Evolutionary conservation across 768 basidiomycete genomes (phyloP).

Genomic region (Tricholoma sp.): DNA sequence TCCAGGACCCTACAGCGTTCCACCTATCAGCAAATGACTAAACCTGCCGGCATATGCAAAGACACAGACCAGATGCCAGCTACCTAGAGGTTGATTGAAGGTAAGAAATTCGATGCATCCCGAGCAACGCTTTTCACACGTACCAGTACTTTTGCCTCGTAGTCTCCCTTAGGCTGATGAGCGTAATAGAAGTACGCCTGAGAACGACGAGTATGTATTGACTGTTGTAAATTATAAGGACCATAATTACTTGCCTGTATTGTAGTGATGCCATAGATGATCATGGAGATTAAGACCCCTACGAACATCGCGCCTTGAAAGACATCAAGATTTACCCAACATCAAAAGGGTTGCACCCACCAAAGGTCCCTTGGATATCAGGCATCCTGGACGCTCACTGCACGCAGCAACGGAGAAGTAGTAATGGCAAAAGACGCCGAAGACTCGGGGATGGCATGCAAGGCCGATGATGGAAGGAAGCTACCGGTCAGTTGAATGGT

Average conservation of each 20-base stretch:
- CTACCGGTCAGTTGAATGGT: too few species aligned
- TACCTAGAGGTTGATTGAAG: background rate
- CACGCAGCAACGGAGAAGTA: background rate
- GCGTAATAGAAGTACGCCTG: constrained; percentile 40
- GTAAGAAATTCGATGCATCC: background rate
- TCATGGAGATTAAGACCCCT: constrained; percentile 31
- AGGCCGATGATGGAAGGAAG: background rate
- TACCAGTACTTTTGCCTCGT: constrained; percentile 30
- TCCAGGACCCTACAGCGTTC: constrained; percentile 30
- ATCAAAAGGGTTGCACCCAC: constrained; percentile 13
- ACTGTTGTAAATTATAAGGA: background rate
- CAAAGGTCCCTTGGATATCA: constrained; percentile 25
- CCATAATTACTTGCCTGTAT: constrained; percentile 28
- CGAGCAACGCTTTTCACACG: constrained; percentile 7
- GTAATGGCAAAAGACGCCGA: too few species aligned
- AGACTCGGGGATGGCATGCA: background rate
- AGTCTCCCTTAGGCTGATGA: constrained; percentile 33
- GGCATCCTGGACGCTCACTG: background rate
- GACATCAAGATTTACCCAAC: background rate
- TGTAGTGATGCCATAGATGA: constrained; percentile 39
- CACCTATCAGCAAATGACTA: background rate
- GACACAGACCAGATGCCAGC: background rate
- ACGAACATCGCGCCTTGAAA: constrained; percentile 31
- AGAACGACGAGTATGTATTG: background rate
- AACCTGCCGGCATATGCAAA: background rate